Conservation (phyloP, 805 yeast genomes). For the Metschnikowia cubensis region DNA sequence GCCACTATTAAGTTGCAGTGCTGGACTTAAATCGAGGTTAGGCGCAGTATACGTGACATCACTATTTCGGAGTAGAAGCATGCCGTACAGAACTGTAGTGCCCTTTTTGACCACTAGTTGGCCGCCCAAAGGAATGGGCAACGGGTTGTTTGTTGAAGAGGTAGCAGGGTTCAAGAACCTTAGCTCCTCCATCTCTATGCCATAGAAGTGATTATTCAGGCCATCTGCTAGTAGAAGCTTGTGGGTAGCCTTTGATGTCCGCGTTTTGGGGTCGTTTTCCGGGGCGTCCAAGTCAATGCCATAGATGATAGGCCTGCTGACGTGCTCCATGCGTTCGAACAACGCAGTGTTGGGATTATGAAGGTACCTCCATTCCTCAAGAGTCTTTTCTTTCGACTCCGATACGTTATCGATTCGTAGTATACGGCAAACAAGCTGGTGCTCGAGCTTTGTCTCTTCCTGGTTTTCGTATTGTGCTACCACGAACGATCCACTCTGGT, state of each 20-base stretch:
- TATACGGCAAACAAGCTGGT: constrained; percentile 47
- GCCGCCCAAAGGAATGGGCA: constrained; percentile 50
- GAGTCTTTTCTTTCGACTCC: constrained; percentile 45
- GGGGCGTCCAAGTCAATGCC: constrained; percentile 39
- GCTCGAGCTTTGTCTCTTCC: constrained; percentile 9
- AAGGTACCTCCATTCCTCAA: constrained; percentile 51
- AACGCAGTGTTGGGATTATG: constrained; percentile 58
- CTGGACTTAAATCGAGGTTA: constrained; percentile 21
- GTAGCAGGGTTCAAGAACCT: constrained; percentile 39
- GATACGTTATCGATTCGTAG: constrained; percentile 53
- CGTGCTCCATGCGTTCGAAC: constrained; percentile 48
- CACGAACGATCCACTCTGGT: constrained; percentile 9
- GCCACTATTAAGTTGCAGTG: constrained; percentile 30
- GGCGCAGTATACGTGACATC: constrained; percentile 33
- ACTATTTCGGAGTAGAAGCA: constrained; percentile 31
- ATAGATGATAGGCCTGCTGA: constrained; percentile 45
- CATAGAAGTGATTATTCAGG: constrained; percentile 49
- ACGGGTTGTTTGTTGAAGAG: constrained; percentile 23
- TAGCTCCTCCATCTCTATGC: constrained; percentile 52
- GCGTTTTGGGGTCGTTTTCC: constrained; percentile 6
- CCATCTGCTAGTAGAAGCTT: constrained; percentile 58
- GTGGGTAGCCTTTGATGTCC: constrained; percentile 26
- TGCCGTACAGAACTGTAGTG: constrained; percentile 46
- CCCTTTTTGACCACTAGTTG: constrained; percentile 49
- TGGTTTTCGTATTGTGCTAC: neutral